Evolutionary conservation across 192 early-diverging fungal genomes (phyloP).

Genomic region (Gaertneriomyces semiglobifer): DNA sequence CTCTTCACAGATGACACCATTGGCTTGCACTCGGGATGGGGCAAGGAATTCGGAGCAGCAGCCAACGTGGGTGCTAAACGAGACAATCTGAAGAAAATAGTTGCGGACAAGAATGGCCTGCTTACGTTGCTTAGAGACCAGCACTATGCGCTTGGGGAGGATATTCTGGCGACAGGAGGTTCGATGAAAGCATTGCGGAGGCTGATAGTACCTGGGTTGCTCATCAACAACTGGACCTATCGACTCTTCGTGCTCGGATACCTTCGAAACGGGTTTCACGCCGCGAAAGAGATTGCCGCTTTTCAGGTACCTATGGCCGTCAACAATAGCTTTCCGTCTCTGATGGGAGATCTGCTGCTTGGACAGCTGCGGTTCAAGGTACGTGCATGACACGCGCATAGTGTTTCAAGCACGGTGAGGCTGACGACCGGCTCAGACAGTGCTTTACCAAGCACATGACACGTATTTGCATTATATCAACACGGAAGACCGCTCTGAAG

Average conservation of each 20-base stretch:
- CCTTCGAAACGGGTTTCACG: slow-evolving; percentile 2
- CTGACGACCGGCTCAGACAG: too few relatives aligned
- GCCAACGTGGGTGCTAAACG: slow-evolving; percentile 1
- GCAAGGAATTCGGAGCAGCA: slow-evolving; percentile 5
- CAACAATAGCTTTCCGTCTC: too few relatives aligned
- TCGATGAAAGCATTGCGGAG: background rate
- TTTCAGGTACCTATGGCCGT: background rate
- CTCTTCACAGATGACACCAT: background rate
- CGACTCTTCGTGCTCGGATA: background rate
- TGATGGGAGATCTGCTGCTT: too few relatives aligned
- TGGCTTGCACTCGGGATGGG: background rate
- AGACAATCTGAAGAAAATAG: background rate
- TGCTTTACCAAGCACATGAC: too few relatives aligned
- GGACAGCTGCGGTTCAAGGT: too few relatives aligned
- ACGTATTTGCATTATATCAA: too few relatives aligned
- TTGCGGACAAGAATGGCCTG: background rate
- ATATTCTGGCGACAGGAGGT: background rate
- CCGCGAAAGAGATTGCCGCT: background rate
- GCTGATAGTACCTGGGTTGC: background rate
- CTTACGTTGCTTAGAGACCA: background rate
- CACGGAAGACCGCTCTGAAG: too few relatives aligned
- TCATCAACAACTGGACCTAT: background rate
- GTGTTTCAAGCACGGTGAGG: too few relatives aligned
- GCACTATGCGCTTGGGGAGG: background rate
- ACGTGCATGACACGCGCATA: too few relatives aligned